Base-by-base conservation (phyloP, 2,329 filamentous ascomycete genomes). In the Byssothecium circinans region DNA sequence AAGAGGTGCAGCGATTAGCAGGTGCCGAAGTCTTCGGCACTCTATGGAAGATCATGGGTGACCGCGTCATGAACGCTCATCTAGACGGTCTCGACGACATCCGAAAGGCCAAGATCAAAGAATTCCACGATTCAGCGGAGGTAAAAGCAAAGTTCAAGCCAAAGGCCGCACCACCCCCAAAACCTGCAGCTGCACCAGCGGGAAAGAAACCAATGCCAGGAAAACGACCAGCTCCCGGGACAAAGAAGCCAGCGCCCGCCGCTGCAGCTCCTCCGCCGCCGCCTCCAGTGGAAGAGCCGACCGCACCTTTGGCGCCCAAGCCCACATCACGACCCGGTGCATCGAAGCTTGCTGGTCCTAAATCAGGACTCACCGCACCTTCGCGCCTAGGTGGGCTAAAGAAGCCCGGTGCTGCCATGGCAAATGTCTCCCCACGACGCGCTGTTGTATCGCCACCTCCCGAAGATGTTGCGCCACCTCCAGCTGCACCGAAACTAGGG, bases 21-120 rank as follows among this genome's bases (percentile, higher is more conserved):
- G 94, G 91, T 69, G 91, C 91, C 12, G 94, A 99, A 70, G 85
- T 94, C 27, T 77, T 99, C 2, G 94, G 95, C 54, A 96, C 91
- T 0, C 73, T 99, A 41, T 97, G 96, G 94, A 99, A 97, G 75
- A 97, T 99, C 45, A 89, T 97, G 75, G 92, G 94, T 34, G 95
- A 99, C 71, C 84, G 94, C 47, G 89, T 89, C 43, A 99, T 99
- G 94, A 90, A 88, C 35, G 87, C 89, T 8, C 88, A 95, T 68
- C 75, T 99, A 14, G 92, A 92, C 54, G 90, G 90, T 2, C 78
- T 99, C 2, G 94, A 99, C 66, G 94, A 99, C 19, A 97, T 97
- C 57, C 84, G 91, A 52, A 97, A 96, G 75, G 88, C 80, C 53
- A 99, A 96, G 72, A 88, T 97, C 69, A 96, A 95, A 75, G 94